These are phyloP conservation scores for Orbilia oligospora DNA, from an alignment of 2,329 filamentous ascomycete genomes.

Conservation along the genomic window DNA sequence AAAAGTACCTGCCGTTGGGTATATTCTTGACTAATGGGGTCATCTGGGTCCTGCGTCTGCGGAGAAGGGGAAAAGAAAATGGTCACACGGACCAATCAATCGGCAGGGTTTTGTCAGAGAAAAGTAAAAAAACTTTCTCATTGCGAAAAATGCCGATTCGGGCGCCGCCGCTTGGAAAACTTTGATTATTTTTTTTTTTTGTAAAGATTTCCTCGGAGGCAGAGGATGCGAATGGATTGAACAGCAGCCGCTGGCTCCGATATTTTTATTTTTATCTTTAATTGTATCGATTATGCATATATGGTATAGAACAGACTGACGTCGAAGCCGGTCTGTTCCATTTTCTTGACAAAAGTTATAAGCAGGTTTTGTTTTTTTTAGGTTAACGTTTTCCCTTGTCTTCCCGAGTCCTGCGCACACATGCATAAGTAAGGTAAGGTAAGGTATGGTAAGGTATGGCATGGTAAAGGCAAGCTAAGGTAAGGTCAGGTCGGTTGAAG, in stretches of 20 bases:
- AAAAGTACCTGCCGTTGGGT: too few species aligned
- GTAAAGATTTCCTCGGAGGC: slow-evolving; percentile 15
- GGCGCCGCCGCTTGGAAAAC: not conserved
- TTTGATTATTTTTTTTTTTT: too few species aligned
- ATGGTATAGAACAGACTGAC: not conserved
- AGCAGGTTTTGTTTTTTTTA: not conserved
- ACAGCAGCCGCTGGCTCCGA: slow-evolving; percentile 38
- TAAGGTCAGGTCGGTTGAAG: not conserved
- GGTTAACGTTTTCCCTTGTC: not conserved
- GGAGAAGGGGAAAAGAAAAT: not conserved
- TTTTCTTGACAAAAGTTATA: not conserved
- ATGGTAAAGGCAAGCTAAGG: too few species aligned
- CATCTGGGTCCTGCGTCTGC: not conserved
- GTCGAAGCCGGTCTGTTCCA: slow-evolving; percentile 14
- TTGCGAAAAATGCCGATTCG: slow-evolving; percentile 7
- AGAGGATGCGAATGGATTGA: slow-evolving; percentile 1
- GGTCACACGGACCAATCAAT: slow-evolving; percentile 46
- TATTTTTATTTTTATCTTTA: not conserved
- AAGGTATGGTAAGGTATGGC: too few species aligned
- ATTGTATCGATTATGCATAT: too few species aligned
- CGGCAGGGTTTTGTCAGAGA: slow-evolving; percentile 37
- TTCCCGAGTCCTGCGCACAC: slow-evolving; percentile 1
- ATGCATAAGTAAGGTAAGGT: not conserved
- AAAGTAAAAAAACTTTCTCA: slow-evolving; percentile 12
- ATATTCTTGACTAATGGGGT: too few species aligned